phyloP scores from a whole-genome alignment of 2,329 filamentous ascomycete genomes.

The Ophiostoma australiae region DNA sequence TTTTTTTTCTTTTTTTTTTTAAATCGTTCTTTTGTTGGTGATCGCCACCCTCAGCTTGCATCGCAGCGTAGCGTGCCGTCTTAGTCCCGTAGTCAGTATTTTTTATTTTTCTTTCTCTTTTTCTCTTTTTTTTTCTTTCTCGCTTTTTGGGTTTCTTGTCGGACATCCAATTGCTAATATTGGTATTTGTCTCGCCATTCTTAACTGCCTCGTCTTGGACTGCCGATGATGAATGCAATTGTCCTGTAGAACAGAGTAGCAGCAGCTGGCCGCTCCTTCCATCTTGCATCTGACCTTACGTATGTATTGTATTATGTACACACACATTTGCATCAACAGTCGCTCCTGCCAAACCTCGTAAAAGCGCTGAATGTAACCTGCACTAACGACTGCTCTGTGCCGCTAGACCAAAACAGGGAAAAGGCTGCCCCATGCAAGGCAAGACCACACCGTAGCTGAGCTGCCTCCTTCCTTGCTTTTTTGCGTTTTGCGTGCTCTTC shows the following conservation, averaged over 20 bases:
- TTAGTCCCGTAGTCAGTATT: background rate
- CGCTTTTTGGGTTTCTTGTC: too few species aligned
- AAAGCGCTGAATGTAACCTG: slow-evolving; percentile 22
- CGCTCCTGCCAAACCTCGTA: slow-evolving; percentile 19
- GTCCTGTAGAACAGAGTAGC: background rate
- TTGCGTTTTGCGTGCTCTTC: slow-evolving; percentile 19
- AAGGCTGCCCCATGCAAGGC: slow-evolving; percentile 20
- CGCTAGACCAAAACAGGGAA: slow-evolving; percentile 26
- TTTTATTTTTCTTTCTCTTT: background rate
- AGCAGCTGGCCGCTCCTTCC: background rate
- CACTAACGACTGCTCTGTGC: slow-evolving; percentile 16
- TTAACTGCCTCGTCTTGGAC: background rate
- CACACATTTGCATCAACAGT: background rate
- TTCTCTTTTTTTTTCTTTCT: too few species aligned
- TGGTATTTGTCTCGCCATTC: background rate
- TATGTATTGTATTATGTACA: background rate
- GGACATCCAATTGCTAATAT: background rate
- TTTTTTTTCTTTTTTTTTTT: background rate
- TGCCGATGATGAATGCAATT: too few species aligned
- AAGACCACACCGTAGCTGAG: slow-evolving; percentile 25
- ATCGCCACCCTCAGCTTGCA: slow-evolving; percentile 15
- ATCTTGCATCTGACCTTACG: background rate
- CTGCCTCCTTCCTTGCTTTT: slow-evolving; percentile 26
- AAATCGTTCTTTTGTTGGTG: background rate
- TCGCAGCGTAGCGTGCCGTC: slow-evolving; percentile 2